Percentiles rank a stretch among this genome's conserved stretches.
These are phyloP conservation scores for Scleroderma citrinum DNA, from an alignment of 768 basidiomycete genomes.

Conservation along the genomic window DNA sequence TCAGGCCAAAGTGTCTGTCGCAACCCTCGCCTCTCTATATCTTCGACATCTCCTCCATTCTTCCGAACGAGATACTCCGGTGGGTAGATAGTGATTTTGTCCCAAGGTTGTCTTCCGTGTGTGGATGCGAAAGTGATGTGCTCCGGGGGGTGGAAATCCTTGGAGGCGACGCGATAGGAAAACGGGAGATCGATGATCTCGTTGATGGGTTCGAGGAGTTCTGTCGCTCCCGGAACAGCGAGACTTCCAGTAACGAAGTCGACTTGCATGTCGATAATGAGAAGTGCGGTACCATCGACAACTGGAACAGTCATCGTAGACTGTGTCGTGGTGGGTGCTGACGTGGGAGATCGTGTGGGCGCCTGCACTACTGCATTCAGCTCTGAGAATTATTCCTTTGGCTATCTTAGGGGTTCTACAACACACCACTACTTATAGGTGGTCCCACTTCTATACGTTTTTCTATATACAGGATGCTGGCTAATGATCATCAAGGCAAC, in stretches of 20 bases:
- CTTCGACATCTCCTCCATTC: conserved; percentile 13
- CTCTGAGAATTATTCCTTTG: too few relatives aligned
- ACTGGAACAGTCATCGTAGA: conserved; percentile 12
- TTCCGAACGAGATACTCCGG: conserved; percentile 28
- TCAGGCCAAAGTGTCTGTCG: conserved; percentile 74
- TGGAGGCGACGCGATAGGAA: conserved; percentile 44
- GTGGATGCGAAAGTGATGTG: conserved; percentile 71
- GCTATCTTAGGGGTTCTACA: too few relatives aligned
- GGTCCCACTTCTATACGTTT: too few relatives aligned
- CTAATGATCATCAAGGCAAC: too few relatives aligned
- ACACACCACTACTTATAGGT: too few relatives aligned
- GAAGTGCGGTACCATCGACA: conserved; percentile 37
- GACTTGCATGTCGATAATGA: conserved; percentile 78
- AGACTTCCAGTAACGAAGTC: conserved; percentile 78
- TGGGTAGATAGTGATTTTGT: conserved; percentile 32
- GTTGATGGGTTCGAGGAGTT: conserved; percentile 53
- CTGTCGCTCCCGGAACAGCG: conserved; percentile 58
- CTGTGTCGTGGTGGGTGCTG: background rate
- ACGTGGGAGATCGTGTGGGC: too few relatives aligned
- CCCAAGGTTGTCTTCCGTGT: conserved; percentile 37
- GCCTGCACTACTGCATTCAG: too few relatives aligned
- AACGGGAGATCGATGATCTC: conserved; percentile 55
- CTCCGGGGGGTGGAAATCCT: conserved; percentile 51
- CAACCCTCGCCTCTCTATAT: conserved; percentile 20
- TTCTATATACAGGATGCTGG: too few relatives aligned